phyloP scores from a whole-genome alignment of 495 filamentous ascomycete species.

The Chaetomium tenue region DNA sequence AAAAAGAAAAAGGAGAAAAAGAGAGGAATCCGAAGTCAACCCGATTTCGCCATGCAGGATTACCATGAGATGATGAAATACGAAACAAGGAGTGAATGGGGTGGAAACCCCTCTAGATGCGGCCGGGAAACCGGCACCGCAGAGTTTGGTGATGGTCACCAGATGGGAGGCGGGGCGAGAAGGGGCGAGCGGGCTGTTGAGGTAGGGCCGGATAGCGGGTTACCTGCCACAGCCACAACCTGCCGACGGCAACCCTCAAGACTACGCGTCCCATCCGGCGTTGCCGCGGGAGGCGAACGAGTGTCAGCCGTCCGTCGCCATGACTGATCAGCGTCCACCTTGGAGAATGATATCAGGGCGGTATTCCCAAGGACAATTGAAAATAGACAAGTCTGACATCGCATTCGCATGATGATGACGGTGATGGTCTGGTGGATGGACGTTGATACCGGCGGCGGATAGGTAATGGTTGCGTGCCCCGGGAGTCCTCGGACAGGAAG shows the following conservation, averaged over 20 bases:
- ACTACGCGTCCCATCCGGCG: not conserved
- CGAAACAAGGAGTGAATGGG: not conserved
- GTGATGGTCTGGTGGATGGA: not conserved
- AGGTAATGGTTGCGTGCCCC: not conserved
- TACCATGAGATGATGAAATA: not conserved
- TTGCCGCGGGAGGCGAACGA: not conserved
- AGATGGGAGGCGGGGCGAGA: not conserved
- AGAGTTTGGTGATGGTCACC: not conserved
- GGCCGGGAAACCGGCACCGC: not conserved
- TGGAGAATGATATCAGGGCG: not conserved
- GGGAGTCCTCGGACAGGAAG: slow-evolving; percentile 6
- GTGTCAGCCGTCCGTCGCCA: not conserved
- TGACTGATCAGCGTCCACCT: not conserved
- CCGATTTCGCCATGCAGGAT: not conserved
- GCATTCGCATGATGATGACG: not conserved
- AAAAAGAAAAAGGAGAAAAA: not conserved
- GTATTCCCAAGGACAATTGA: not conserved
- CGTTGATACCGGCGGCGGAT: not conserved
- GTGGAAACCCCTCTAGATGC: not conserved
- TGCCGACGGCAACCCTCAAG: not conserved
- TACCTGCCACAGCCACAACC: not conserved
- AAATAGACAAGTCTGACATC: not conserved
- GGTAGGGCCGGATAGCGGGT: not conserved
- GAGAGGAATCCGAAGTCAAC: not conserved
- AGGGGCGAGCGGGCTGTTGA: not conserved